These are phyloP conservation scores for Debaryomyces coudertii DNA, from an alignment of 1,139 yeast species.

Conservation along the genomic window DNA sequence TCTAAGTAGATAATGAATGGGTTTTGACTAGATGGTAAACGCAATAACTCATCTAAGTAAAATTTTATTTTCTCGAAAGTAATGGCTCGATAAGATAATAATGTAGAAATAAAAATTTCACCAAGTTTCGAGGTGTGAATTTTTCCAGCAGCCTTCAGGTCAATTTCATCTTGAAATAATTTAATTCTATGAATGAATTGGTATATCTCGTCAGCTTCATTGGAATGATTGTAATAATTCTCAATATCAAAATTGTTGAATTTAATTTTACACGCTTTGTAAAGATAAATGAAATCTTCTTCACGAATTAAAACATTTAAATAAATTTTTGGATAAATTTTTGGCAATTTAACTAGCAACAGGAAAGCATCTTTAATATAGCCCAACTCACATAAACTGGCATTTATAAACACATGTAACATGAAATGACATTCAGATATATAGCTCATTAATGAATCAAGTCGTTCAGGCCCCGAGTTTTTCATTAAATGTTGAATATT, in stretches of 20 bases:
- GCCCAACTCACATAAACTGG: conserved; percentile 31
- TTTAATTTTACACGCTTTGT: conserved; percentile 16
- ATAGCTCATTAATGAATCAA: conserved; percentile 19
- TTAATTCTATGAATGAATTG: conserved; percentile 9
- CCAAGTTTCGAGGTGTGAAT: conserved; percentile 1
- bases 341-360: conserved; percentile 26
- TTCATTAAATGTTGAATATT: conserved; percentile 21
- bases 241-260: not conserved
- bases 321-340: conserved; percentile 16
- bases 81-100: conserved; percentile 5
- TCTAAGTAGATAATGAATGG: not conserved
- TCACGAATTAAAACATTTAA: conserved; percentile 20
- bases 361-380: conserved; percentile 30
- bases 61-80: not conserved
- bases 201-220: conserved; percentile 8
- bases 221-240: not conserved
- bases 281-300: conserved; percentile 23
- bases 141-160: not conserved
- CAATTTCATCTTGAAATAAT: conserved; percentile 1
- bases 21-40: not conserved
- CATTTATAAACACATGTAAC: conserved; percentile 30
- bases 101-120: conserved; percentile 9
- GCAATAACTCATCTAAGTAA: conserved; percentile 1
- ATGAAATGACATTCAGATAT: conserved; percentile 29
- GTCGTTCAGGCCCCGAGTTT: conserved; percentile 3